These are phyloP conservation scores for Globisporangium recalcitrans DNA, from an alignment of 352 stramenopile genomes.

Conservation along the genomic window DNA sequence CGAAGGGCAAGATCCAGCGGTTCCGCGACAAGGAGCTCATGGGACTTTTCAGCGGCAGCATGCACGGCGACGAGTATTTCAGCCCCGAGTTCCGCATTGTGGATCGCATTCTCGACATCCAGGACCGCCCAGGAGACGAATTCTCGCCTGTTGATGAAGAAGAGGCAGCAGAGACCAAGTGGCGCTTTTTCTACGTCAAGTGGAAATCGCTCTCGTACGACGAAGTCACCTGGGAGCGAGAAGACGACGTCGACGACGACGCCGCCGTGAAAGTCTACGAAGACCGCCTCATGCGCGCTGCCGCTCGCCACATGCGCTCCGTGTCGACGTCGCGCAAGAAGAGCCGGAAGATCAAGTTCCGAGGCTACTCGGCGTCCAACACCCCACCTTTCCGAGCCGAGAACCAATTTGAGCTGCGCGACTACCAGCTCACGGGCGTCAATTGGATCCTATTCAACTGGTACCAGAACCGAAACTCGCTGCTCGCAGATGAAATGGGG, in stretches of 20 bases:
- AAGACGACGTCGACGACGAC: constrained; percentile 92
- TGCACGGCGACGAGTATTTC: constrained; percentile 87
- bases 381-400: constrained; percentile 52
- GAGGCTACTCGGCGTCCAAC: constrained; percentile 59
- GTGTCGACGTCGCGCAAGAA: constrained; percentile 27
- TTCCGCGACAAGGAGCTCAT: constrained; percentile 75
- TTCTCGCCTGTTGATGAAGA: constrained; percentile 51
- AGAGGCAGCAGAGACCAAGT: constrained; percentile 22
- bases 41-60: constrained; percentile 36
- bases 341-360: constrained; percentile 65
- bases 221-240: constrained; percentile 97
- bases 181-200: constrained; percentile 98
- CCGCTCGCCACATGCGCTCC: constrained; percentile 46
- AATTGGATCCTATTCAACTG: constrained; percentile 99
- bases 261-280: constrained; percentile 80
- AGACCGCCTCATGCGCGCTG: constrained; percentile 45
- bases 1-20: constrained; percentile 83
- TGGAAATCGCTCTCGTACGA: constrained; percentile 98
- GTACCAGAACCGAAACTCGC: constrained; percentile 96
- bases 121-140: constrained; percentile 66
- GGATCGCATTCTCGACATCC: constrained; percentile 86
- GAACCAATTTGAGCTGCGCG: constrained; percentile 85
- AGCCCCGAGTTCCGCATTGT: constrained; percentile 87
- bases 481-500: constrained; percentile 99
- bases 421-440: constrained; percentile 99